Evolutionary conservation across 352 stramenopile species (phyloP), one percentile per base, ranked within the genome.

Genomic region (Aphanomyces cochlioides): DNA sequence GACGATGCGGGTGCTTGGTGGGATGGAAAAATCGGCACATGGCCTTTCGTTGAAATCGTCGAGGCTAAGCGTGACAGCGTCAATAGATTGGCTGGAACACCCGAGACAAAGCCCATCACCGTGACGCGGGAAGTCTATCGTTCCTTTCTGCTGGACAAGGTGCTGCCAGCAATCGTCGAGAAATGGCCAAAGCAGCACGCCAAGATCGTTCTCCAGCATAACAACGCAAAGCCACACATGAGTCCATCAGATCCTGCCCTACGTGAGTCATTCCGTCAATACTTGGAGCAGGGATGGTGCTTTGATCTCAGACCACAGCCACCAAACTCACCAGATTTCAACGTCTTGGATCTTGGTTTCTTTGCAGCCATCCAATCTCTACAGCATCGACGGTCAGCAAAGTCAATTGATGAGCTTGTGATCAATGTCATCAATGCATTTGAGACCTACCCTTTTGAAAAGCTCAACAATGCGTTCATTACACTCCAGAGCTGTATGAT

Each of bases 271-370:
- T 15, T 15, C 45, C 13, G 45, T n/a, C 45, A 19, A n/a, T 15
- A 19, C 45, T 15, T n/a, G n/a, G 45, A 2, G 28, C 28, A 2
- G 28, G 45, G 45, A 2, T n/a, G 45, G 45, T n/a, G 13, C 45
- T n/a, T 53, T 15, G 13, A 15, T 15, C 45, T n/a, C n/a, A 19
- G n/a, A 19, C 45, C 45, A n/a, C 45, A 53, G 45, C 45, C 61
- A 43, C 7, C 69, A 13, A 59, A 58, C 4, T 67, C 69, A 10
- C 59, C 60, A 3, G 54, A 74, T 56, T 38, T 69, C 6, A 74
- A 70, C 54, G 53, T 69, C 17, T n/a, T 74, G 4, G 50, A 74
- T 13, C 54, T 72, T 39, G 59, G 61, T 10, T 74, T 60, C 45
- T 74, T 72, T 17, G 41, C 56, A 5, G 41, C 63, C 1, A 72